Conservation (phyloP, 768 basidiomycete species). For the Punctularia strigosozonata region DNA sequence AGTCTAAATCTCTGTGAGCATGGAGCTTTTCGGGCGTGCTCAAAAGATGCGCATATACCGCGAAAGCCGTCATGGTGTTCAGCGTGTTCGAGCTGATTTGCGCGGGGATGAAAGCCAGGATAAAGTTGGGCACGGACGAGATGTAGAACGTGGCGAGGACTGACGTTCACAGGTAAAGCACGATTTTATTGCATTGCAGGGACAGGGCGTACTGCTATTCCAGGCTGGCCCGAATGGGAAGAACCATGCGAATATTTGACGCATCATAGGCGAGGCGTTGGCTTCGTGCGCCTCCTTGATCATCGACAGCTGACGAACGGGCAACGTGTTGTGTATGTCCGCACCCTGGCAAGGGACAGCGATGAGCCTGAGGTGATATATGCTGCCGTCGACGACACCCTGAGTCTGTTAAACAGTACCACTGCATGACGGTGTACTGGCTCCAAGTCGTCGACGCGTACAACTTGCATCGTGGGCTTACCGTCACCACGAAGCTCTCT, state of each 20-base stretch:
- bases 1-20: slow-evolving; percentile 34
- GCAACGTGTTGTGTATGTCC: slow-evolving; percentile 29
- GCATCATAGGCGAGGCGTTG: slow-evolving; percentile 62
- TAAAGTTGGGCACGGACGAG: slow-evolving; percentile 91
- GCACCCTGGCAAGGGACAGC: slow-evolving; percentile 22
- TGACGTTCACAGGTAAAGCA: slow-evolving; percentile 18
- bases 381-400: too few relatives aligned
- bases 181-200: slow-evolving; percentile 1
- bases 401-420: too few relatives aligned
- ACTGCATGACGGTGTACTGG: too few relatives aligned
- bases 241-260: slow-evolving; percentile 64
- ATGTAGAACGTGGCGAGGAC: slow-evolving; percentile 92
- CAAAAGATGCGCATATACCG: slow-evolving; percentile 22
- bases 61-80: slow-evolving; percentile 92
- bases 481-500: too few relatives aligned
- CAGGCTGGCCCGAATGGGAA: slow-evolving; percentile 88
- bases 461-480: too few relatives aligned
- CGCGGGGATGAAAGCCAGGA: slow-evolving; percentile 87
- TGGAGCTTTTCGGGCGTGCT: slow-evolving; percentile 10
- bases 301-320: slow-evolving; percentile 35
- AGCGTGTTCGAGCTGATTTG: slow-evolving; percentile 76
- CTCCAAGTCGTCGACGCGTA: too few relatives aligned
- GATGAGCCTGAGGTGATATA: too few relatives aligned
- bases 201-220: slow-evolving; percentile 48
- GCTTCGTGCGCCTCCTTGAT: slow-evolving; percentile 54